Percentiles rank a stretch among this genome's conserved stretches.
phyloP scores from a whole-genome alignment of 108 stramenopile species.

The Aurantiochytrium sp. region DNA sequence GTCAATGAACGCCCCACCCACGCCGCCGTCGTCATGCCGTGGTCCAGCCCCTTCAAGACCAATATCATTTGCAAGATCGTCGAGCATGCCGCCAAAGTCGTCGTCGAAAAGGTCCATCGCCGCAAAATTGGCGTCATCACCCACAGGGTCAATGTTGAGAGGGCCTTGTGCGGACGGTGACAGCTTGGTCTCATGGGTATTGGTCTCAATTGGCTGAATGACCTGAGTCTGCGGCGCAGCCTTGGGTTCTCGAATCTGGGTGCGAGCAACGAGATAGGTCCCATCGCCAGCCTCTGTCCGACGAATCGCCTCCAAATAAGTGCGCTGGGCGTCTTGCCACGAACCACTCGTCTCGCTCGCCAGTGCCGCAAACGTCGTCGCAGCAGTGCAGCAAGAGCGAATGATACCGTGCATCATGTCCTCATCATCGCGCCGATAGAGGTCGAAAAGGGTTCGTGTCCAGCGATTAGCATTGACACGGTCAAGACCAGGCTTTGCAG shows the following conservation, averaged over 20 bases:
- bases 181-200: no score
- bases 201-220: no score
- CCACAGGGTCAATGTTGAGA: not conserved
- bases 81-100: not conserved
- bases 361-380: not conserved
- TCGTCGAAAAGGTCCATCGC: not conserved
- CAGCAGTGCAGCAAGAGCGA: not conserved
- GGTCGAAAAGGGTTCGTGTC: not conserved
- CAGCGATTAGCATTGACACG: not conserved
- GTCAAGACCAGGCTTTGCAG: not conserved
- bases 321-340: not conserved
- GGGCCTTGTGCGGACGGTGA: no score
- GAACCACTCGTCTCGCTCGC: not conserved
- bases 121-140: not conserved
- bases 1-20: not conserved
- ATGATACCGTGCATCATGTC: slow-evolving; percentile 1
- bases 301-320: not conserved
- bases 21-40: not conserved
- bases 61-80: not conserved
- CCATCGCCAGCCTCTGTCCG: not conserved
- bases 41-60: not conserved
- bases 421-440: not conserved
- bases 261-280: not conserved
- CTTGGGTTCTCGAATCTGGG: not conserved
- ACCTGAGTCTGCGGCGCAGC: no score